A percentile compares a stretch with the other conserved stretches of the same genome.
phyloP scores from a whole-genome alignment of 768 basidiomycete genomes.

The Mycena chlorophos region DNA sequence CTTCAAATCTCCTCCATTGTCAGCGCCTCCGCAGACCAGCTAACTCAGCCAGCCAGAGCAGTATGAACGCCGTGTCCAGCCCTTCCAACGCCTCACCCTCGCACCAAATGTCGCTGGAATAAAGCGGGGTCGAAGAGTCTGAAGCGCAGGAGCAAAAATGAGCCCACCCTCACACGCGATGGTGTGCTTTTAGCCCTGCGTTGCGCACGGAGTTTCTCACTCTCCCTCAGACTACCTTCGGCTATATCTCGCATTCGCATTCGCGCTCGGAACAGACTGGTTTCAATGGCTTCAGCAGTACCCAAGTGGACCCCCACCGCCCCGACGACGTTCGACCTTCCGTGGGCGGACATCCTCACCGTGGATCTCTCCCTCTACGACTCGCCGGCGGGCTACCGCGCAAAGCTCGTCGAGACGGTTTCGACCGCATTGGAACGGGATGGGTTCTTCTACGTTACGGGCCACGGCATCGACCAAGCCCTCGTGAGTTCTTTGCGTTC shows the following conservation, averaged over 20 bases:
- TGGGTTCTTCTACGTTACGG: slow-evolving; percentile 38
- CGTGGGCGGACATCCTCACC: slow-evolving; percentile 38
- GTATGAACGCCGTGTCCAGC: no score
- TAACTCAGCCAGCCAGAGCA: no score
- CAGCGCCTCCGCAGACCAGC: no score
- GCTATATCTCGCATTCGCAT: background rate
- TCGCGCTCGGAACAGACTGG: background rate
- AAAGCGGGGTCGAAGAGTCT: no score
- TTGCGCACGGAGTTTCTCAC: background rate
- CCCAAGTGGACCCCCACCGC: slow-evolving; percentile 27
- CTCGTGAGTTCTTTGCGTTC: slow-evolving; percentile 18
- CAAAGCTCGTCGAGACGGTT: slow-evolving; percentile 30
- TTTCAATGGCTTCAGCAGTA: slow-evolving; percentile 4
- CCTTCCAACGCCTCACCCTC: no score
- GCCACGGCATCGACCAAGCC: slow-evolving; percentile 31
- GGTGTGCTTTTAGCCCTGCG: background rate
- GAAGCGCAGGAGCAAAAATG: no score
- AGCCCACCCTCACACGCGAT: background rate
- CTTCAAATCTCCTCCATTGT: no score
- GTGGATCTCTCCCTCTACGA: slow-evolving; percentile 37
- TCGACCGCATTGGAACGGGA: slow-evolving; percentile 33
- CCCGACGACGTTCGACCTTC: slow-evolving; percentile 27
- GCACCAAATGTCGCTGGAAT: no score
- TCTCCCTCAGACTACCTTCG: background rate
- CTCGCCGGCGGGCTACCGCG: slow-evolving; percentile 15